Evolutionary conservation across 176 grass and related monocot species (phyloP), one percentile per base, ranked within the genome.

Genomic region (Oryza meridionalis): DNA sequence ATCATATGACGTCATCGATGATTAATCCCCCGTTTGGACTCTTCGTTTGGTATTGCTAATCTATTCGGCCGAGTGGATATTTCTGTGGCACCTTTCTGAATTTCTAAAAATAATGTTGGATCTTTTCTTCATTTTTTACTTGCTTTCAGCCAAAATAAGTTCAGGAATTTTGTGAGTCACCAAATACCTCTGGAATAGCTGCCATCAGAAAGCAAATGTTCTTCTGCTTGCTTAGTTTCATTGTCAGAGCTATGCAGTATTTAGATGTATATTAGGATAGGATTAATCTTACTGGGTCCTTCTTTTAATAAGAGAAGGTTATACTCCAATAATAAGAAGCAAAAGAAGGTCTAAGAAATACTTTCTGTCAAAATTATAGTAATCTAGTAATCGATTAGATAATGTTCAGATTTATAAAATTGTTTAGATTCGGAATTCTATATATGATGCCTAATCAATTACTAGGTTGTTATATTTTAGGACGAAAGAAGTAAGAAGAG

Each of bases 21-120:
- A 73, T 58, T 43, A 43, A 78, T 42, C 31, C 67, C 17, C 17
- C 5, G 44, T 9, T 69, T 55, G 11, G 80, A 78, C n/a, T 6
- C 2, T 72, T 83, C 67, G 4, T 40, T 78, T 43, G 29, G 43
- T 43, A 29, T 38, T 76, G 38, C 5, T 81, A 82, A 21, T 77
- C 26, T 82, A 27, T 87, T 61, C 45, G 14, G 5, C 3, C 2
- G 9, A 70, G 26, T 72, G 67, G 40, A 37, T 27, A 32, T 67
- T 13, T 21, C 38, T 49, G 25, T 45, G 50, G 5, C 37, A 71
- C 26, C 25, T 46, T 27, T 85, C 19, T 64, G 66, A 6, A 64
- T 46, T 49, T 44, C 24, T 44, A 51, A 11, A 11, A 3, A n/a
- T 1, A 62, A 62, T 4, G 11, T 24, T 16, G 44, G n/a, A 40